Conservation (phyloP, 2,329 filamentous ascomycete species). For the Colletotrichum eleusines region DNA sequence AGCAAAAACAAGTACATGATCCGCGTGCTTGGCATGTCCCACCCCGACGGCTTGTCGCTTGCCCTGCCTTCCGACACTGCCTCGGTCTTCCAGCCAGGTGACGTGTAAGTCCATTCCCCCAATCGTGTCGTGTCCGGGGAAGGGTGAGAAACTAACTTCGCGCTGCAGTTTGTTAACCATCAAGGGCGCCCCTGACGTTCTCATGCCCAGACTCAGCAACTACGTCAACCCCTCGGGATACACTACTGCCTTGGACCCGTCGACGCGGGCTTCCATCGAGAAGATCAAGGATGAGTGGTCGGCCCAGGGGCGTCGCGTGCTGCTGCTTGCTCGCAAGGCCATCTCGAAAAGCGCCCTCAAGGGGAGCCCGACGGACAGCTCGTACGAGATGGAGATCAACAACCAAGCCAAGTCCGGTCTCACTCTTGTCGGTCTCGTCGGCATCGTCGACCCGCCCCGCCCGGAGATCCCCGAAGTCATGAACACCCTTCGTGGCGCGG, state of each 20-base stretch:
- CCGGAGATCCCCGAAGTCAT: constrained; percentile 78
- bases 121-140: not conserved
- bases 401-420: constrained; percentile 68
- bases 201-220: constrained; percentile 72
- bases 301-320: constrained; percentile 74
- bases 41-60: constrained; percentile 44
- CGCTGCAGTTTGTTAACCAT: constrained; percentile 72
- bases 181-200: constrained; percentile 82
- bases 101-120: constrained; percentile 46
- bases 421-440: constrained; percentile 79
- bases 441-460: constrained; percentile 82
- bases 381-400: constrained; percentile 69
- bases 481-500: constrained; percentile 74
- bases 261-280: constrained; percentile 62
- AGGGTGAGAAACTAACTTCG: not conserved
- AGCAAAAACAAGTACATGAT: constrained; percentile 90
- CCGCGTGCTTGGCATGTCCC: constrained; percentile 64
- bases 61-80: constrained; percentile 43
- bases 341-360: constrained; percentile 52
- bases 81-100: constrained; percentile 44
- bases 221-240: constrained; percentile 69
- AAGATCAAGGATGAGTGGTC: constrained; percentile 77
- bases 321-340: constrained; percentile 73
- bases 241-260: constrained; percentile 60
- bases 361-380: constrained; percentile 27